Conservation (phyloP, 495 filamentous ascomycete species). For the Penicillium longicatenatum region DNA sequence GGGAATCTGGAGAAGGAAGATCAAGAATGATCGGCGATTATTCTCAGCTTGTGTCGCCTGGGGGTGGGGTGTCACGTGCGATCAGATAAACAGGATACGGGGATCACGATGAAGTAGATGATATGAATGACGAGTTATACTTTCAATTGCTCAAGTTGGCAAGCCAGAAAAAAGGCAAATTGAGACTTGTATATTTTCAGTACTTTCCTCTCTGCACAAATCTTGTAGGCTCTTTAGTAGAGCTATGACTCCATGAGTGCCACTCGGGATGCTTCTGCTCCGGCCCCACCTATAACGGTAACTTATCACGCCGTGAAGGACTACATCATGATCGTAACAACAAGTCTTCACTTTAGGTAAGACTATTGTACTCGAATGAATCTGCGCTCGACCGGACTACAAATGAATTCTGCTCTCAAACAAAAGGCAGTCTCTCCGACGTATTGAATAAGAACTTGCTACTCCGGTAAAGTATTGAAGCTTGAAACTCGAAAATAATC, state of each 20-base stretch:
- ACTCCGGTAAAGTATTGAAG: too few species aligned
- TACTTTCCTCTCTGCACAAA: too few species aligned
- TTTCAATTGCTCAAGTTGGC: background rate
- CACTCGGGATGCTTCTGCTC: slow-evolving; percentile 1
- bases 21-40: slow-evolving; percentile 7
- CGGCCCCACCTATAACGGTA: background rate
- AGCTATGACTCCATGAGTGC: background rate
- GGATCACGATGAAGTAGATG: slow-evolving; percentile 1
- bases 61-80: slow-evolving; percentile 22
- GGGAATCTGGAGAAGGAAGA: background rate
- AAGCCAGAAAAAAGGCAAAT: background rate
- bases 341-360: too few species aligned
- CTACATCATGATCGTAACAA: background rate
- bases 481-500: too few species aligned
- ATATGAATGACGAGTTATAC: background rate
- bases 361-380: too few species aligned
- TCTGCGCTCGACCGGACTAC: too few species aligned
- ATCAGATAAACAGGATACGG: slow-evolving; percentile 28
- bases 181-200: background rate
- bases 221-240: too few species aligned
- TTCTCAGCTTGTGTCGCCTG: slow-evolving; percentile 14
- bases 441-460: too few species aligned
- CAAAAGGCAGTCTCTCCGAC: too few species aligned
- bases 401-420: too few species aligned
- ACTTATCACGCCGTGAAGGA: background rate